Evolutionary conservation across 1,139 yeast genomes (phyloP), one percentile per base, ranked within the genome.

Genomic region (Hemisphaericaspora xylofermentans): DNA sequence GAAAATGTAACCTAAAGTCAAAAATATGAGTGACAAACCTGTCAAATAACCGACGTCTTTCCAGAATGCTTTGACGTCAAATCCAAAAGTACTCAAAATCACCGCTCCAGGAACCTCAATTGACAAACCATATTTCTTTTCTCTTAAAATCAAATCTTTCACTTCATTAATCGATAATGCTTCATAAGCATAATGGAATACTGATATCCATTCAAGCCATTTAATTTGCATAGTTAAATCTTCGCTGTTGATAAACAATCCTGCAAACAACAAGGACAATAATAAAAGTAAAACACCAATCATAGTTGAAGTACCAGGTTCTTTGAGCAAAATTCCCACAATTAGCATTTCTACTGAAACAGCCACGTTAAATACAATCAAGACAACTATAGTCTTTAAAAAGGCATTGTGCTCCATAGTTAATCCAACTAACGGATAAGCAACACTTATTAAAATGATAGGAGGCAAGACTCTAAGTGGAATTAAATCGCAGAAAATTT

Each of bases 91-190:
- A 52, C 95, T 86, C 51, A 93, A 74, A 45, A 93, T 93, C 1
- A 95, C 94, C 1, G 98, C 98, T 5, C 98, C 98, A 0, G 98
- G 98, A n/a, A 93, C 95, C 62, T 89, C 96, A 51, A 93, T 93
- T 39, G 93, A 86, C 33, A 93, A 74, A 0, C 98, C 98, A 56
- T 83, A 93, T 63, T 93, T 93, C 59, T 82, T 83, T 58, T 93
- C 98, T 49, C 80, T 82, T 53, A 93, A 72, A 10, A 88, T 82
- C 57, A 93, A 73, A 38, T 88, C 88, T 56, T 83, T 85, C n/a
- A 93, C 98, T 60, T 93, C 98, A 60, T 93, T 93, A 41, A 93
- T 91, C 1, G 91, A 76, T 50, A 93, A 70, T 0, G 97, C 88
- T 59, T 93, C 98, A 58, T 91, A 93, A 0, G 96, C 97, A 58